phyloP scores from a whole-genome alignment of 192 early-diverging fungal species.

The Gamsiella multidivaricata region DNA sequence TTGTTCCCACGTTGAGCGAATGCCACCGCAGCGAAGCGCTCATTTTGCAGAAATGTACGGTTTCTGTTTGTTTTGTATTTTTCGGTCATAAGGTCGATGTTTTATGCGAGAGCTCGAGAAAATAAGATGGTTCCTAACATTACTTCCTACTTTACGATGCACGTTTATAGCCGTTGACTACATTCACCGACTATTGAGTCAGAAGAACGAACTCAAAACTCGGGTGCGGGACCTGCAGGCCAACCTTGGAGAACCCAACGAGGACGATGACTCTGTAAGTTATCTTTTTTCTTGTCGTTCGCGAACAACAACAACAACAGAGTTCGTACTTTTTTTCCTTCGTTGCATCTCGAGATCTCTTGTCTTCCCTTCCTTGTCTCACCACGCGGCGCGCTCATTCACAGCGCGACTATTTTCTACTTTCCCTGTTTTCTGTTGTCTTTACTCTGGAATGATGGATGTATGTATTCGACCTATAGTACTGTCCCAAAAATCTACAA shows the following conservation, averaged over 20 bases:
- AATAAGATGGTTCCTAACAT: too few species aligned
- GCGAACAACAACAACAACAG: neutral
- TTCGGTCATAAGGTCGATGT: neutral
- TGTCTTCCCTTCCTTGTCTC: constrained; percentile 1
- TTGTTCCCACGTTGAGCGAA: constrained; percentile 85
- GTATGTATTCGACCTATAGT: too few species aligned
- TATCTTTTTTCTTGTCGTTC: neutral
- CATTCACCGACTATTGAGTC: constrained; percentile 73
- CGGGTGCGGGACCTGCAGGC: constrained; percentile 62
- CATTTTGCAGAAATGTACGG: constrained; percentile 82
- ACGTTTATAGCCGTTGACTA: constrained; percentile 81
- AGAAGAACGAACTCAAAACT: constrained; percentile 67
- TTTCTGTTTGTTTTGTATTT: neutral
- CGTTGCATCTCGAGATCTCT: neutral
- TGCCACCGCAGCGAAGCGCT: constrained; percentile 87
- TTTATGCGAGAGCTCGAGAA: too few species aligned
- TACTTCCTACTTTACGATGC: too few species aligned
- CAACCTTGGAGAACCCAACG: constrained; percentile 62
- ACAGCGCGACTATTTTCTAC: neutral
- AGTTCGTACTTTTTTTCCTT: neutral
- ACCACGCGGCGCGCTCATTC: neutral
- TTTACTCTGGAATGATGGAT: too few species aligned
- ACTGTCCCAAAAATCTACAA: too few species aligned
- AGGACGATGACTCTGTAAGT: constrained; percentile 40
- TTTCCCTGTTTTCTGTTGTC: neutral